Conservation (phyloP, 2,329 filamentous ascomycete species). For the Fusarium pseudonygamai region DNA sequence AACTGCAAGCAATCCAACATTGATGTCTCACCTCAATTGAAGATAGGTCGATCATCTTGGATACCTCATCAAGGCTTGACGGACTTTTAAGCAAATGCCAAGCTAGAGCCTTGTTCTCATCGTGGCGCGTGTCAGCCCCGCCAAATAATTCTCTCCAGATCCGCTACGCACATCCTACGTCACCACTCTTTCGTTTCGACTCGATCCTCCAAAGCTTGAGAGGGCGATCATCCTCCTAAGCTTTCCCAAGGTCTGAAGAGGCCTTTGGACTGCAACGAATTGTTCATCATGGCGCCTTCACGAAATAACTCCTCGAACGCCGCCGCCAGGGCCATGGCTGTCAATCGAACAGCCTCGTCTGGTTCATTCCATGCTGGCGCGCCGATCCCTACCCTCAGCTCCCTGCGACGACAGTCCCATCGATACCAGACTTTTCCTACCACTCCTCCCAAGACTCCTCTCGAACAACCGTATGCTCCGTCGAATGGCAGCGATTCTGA, state of each 20-base stretch:
- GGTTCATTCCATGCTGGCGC: conserved; percentile 64
- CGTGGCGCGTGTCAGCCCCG: conserved; percentile 36
- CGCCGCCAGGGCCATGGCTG: conserved; percentile 10
- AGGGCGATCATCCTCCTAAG: conserved; percentile 3
- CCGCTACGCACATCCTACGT: conserved; percentile 14
- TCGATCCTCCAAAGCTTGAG: neutral
- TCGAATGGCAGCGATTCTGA: conserved; percentile 41
- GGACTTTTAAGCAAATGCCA: conserved; percentile 6
- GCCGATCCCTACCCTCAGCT: conserved; percentile 54
- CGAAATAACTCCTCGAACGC: conserved; percentile 13
- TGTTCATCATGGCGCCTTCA: conserved; percentile 33
- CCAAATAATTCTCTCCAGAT: conserved; percentile 20
- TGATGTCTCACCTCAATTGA: conserved; percentile 9
- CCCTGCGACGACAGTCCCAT: conserved; percentile 55
- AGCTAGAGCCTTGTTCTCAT: conserved; percentile 25
- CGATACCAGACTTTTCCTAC: conserved; percentile 87
- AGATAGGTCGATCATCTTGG: neutral
- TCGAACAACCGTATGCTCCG: conserved; percentile 54
- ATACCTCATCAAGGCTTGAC: neutral
- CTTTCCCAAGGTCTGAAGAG: conserved; percentile 2
- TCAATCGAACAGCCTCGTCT: conserved; percentile 46
- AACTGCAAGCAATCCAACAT: neutral
- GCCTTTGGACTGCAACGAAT: neutral
- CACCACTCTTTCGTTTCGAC: conserved; percentile 6
- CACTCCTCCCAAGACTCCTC: conserved; percentile 73